phyloP scores from a whole-genome alignment of 2,329 filamentous ascomycete genomes.

The Akanthomyces dipterigenus region DNA sequence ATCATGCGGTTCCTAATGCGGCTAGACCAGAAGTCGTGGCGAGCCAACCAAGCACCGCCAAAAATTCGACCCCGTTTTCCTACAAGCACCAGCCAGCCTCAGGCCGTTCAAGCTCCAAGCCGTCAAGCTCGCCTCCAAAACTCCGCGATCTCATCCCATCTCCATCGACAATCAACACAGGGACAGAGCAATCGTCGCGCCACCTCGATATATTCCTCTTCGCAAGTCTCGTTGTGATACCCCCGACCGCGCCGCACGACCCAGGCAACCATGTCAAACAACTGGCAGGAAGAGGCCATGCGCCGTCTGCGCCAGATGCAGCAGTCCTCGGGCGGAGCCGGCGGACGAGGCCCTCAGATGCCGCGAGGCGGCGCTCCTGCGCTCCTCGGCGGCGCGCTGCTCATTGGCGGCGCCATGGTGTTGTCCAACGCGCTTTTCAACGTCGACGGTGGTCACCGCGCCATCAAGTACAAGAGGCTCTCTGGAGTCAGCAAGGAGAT shows the following conservation, averaged over 20 bases:
- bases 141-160: conserved; percentile 1
- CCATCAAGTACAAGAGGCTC: conserved; percentile 94
- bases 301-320: conserved; percentile 44
- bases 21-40: background rate
- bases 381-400: conserved; percentile 34
- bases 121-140: conserved; percentile 5
- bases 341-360: conserved; percentile 36
- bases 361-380: conserved; percentile 34
- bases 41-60: conserved; percentile 2
- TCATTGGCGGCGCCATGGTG: conserved; percentile 44
- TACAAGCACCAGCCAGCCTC: background rate
- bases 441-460: conserved; percentile 96
- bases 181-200: background rate
- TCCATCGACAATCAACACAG: conserved; percentile 5
- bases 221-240: background rate
- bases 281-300: conserved; percentile 45
- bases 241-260: background rate
- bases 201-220: background rate
- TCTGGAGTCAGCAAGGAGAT: conserved; percentile 95
- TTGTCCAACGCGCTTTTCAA: conserved; percentile 61
- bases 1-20: background rate
- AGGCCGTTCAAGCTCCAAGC: conserved; percentile 10
- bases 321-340: conserved; percentile 34
- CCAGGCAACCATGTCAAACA: conserved; percentile 27
- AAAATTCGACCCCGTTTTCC: conserved; percentile 6